Conservation (phyloP, 345 rosid genomes). For the Syzygium oleosum region DNA sequence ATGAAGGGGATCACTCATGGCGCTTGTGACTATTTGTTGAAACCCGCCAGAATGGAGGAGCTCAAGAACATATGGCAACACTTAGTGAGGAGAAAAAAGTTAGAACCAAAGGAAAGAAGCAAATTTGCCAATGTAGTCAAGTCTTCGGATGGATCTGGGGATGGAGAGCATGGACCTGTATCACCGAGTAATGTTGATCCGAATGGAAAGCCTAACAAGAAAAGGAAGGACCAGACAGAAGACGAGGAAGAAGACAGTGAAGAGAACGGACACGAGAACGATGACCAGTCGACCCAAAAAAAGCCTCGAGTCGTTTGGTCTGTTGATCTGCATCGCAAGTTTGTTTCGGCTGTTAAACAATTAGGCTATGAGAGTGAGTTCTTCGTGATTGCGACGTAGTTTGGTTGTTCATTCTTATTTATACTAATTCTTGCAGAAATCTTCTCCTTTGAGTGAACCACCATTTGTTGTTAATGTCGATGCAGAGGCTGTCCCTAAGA, state of each 20-base stretch:
- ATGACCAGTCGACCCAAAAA: constrained; percentile 61
- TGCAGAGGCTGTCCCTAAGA: constrained; percentile 97
- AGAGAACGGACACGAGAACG: constrained; percentile 36
- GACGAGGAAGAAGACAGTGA: constrained; percentile 64
- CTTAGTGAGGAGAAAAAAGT: constrained; percentile 59
- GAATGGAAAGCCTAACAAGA: constrained; percentile 43
- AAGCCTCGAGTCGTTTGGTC: constrained; percentile 90
- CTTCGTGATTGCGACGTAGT: not conserved
- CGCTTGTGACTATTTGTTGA: constrained; percentile 86
- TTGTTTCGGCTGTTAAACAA: constrained; percentile 66
- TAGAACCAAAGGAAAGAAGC: constrained; percentile 25
- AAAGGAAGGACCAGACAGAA: constrained; percentile 69
- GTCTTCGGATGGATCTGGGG: constrained; percentile 19
- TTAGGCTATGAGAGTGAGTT: constrained; percentile 75
- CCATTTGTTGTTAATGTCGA: not conserved
- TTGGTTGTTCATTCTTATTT: not conserved
- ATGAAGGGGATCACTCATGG: constrained; percentile 92
- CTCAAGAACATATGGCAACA: constrained; percentile 96
- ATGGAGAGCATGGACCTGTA: constrained; percentile 10
- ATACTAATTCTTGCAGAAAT: not conserved
- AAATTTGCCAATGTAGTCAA: constrained; percentile 23
- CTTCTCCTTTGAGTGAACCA: not conserved
- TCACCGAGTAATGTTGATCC: constrained; percentile 37
- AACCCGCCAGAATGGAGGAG: constrained; percentile 90
- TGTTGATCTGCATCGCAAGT: constrained; percentile 63